phyloP scores from a whole-genome alignment of 345 rosid genomes.

The Gossypium turneri region DNA sequence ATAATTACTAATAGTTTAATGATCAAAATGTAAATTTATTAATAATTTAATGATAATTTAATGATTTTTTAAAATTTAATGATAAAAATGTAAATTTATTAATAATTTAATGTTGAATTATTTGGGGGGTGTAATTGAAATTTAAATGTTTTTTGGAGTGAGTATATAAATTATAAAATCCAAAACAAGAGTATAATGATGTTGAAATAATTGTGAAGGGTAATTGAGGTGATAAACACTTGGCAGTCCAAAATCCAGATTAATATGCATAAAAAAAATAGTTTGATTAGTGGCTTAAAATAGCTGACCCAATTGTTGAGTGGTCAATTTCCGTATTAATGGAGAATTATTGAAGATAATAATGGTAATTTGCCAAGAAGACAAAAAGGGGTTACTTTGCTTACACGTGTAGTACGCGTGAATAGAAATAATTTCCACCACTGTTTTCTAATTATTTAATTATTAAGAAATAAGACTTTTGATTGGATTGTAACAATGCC shows the following conservation, averaged over 20 bases:
- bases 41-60: too few species aligned
- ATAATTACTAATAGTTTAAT: not conserved
- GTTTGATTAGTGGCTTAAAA: not conserved
- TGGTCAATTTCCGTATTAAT: slow-evolving; percentile 21
- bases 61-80: not conserved
- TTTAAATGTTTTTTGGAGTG: too few species aligned
- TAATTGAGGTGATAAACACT: not conserved
- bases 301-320: slow-evolving; percentile 17
- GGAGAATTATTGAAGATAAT: slow-evolving; percentile 18
- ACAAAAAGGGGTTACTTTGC: slow-evolving; percentile 8
- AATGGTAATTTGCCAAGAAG: slow-evolving; percentile 7
- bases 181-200: not conserved
- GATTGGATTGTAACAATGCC: not conserved
- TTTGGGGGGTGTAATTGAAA: too few species aligned
- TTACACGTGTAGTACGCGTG: slow-evolving; percentile 8
- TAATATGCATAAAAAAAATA: too few species aligned
- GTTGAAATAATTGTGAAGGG: not conserved
- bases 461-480: not conserved
- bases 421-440: not conserved
- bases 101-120: too few species aligned
- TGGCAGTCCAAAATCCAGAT: not conserved
- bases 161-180: not conserved
- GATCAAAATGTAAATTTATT: not conserved
- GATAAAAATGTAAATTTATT: not conserved
- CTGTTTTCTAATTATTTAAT: not conserved